Base-by-base conservation (phyloP, 148 eudicot genomes). In the Persicaria maculosa region DNA sequence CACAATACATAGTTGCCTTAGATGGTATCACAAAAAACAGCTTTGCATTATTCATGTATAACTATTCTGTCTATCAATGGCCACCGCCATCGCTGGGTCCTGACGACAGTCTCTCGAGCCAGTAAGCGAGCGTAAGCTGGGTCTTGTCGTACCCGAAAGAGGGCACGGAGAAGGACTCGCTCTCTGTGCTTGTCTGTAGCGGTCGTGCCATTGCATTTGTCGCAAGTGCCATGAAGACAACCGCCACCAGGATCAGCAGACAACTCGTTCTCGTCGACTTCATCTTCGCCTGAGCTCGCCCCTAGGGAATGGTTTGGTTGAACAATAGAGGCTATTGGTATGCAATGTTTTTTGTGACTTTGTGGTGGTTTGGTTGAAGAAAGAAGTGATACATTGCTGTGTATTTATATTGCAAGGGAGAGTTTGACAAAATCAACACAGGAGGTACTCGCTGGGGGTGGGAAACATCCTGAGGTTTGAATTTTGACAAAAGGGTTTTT, bases 81-180 rank as follows among this genome's bases (percentile, higher is more conserved):
- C 70, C 70, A n/a, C 46, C 70, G 7, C 70, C 70, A 9, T 40
- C 46, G 8, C 70, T 65, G 4, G 70, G 70, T 40, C 70, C 70
- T 1, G 70, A 65, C 15, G 70, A 45, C 70, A 65, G 15, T 65
- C 36, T 65, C 15, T 65, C 70, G 8, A 65, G 70, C 70, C 70
- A 65, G 43, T 65, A 65, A 15, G 70, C 70, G 46, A 65, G 43
- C 6, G 70, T 65, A 43, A 65, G 43, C 70, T 65, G 40, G 70
- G 70, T 36, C 19, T 65, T 65, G 70, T 65, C 46, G n/a, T 65
- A 65, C 19, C 46, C 70, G 15, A 65, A 65, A 1, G 70, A 65
- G 17, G 40, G 43, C 47, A 40, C 14, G 9, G 70, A 15, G 45
- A 45, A 64, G 69, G 40, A 31, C 40, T 36, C 45, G 69, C 40